Evolutionary conservation across 73 alveolate genomes (phyloP).

Genomic region (Uronychia binucleata): DNA sequence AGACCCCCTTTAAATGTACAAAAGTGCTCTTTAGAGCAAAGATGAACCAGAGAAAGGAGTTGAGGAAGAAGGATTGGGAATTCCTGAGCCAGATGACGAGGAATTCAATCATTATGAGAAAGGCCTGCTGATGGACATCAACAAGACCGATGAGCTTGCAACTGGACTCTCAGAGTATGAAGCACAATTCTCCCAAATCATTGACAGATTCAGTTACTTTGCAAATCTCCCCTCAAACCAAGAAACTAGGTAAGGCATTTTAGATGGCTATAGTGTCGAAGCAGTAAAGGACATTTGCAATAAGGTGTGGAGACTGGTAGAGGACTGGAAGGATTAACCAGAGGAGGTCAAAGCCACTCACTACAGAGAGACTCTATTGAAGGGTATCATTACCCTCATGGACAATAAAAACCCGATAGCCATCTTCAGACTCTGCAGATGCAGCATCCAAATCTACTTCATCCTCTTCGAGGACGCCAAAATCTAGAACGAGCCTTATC

Average conservation of each 20-base stretch:
- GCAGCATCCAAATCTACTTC: constrained; percentile 39
- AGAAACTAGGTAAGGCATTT: no score
- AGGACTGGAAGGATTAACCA: constrained; percentile 30
- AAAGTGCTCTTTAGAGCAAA: constrained; percentile 3
- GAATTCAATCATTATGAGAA: neutral
- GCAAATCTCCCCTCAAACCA: no score
- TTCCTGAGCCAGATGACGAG: constrained; percentile 3
- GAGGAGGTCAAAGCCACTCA: constrained; percentile 9
- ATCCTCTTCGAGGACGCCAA: constrained; percentile 12
- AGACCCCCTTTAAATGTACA: constrained; percentile 6
- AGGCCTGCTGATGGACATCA: neutral
- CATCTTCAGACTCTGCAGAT: constrained; percentile 41
- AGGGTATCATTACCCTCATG: constrained; percentile 44
- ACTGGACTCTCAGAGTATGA: no score
- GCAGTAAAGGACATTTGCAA: constrained; percentile 26
- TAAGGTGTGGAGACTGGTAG: constrained; percentile 28
- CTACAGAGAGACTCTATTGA: constrained; percentile 52
- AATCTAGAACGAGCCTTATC: no score
- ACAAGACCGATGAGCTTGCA: no score
- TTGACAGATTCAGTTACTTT: no score
- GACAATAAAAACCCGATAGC: constrained; percentile 45
- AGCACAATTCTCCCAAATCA: no score
- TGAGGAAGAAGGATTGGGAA: neutral
- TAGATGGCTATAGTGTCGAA: no score
- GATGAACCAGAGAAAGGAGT: no score